Conservation (phyloP, 306 rosid genomes). For the Abrus precatorius region DNA sequence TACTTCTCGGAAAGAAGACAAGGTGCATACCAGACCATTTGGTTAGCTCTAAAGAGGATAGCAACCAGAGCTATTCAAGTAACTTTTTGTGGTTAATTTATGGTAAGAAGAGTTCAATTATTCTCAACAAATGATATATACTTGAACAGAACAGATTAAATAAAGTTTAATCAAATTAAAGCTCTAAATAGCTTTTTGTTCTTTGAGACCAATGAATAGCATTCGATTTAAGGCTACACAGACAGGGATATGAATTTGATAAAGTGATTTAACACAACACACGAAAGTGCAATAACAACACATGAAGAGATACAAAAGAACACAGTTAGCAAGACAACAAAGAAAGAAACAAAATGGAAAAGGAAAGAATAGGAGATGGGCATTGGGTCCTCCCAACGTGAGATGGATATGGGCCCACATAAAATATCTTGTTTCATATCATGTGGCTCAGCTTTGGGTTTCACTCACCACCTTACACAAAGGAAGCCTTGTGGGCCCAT, state of each 20-base stretch:
- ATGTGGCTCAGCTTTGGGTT: slow-evolving; percentile 42
- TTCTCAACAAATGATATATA: too few species aligned
- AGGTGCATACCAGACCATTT: background rate
- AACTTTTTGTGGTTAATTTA: background rate
- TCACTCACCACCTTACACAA: background rate
- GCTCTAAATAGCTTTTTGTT: background rate
- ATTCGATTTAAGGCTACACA: background rate
- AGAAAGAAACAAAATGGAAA: slow-evolving; percentile 11
- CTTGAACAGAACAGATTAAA: too few species aligned
- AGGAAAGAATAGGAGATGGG: background rate
- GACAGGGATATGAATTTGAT: background rate
- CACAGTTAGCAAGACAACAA: background rate
- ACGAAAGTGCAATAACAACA: slow-evolving; percentile 30
- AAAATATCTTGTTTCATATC: slow-evolving; percentile 43
- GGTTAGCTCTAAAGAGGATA: too few species aligned
- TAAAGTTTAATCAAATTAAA: too few species aligned
- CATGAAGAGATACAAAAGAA: slow-evolving; percentile 4
- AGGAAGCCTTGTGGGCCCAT: slow-evolving; percentile 27
- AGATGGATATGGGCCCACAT: slow-evolving; percentile 25
- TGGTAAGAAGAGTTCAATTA: background rate
- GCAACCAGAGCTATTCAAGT: background rate
- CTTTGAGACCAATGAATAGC: background rate
- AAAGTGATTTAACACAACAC: slow-evolving; percentile 20
- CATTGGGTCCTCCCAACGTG: slow-evolving; percentile 20
- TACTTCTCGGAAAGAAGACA: background rate